Base-by-base conservation (phyloP, 371 early-diverging fungal species). In the Lichtheimia corymbifera region DNA sequence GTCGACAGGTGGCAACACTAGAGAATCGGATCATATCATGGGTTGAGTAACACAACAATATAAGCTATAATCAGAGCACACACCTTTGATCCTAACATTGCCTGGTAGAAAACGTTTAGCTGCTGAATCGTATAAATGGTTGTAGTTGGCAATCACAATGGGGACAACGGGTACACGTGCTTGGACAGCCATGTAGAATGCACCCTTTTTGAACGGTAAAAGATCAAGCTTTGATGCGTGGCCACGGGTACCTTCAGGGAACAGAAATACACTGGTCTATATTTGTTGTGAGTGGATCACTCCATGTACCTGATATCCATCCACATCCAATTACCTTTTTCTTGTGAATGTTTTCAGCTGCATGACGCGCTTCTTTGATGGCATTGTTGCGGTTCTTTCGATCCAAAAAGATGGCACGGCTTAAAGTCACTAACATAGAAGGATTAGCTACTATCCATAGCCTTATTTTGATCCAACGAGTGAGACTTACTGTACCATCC, bases 201-300 rank as follows among this genome's bases (percentile, higher is more conserved):
- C 91, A 13, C 93, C 94, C 73, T 93, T 93, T 72, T 97, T 97
- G 80, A 97, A 97, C 0, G 94, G 94, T 51, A 97, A 74, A 61
- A 97, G 65, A 53, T 79, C 76, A 24, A 92, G 80, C 55, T 85
- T 86, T 28, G 81, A 72, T 40, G 86, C 84, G 64, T 85, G 89
- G 4, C 91, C 90, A 41, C 97, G 90, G 9, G 97, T 97, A 50
- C 97, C 98, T 76, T 97, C 98, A 40, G 97, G 95, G 78, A 90
- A 96, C 53, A 97, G 82, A 83, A 88, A 93, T 42, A 97, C 90
- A 47, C 89, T 87, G 44, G 83, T 79, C 84, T 92, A 41, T 22
- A 20, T 35, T 35, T 35, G 35, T 6, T 35, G 67, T 47, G 24
- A 14, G 12, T n/a, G 12, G 5, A 0, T 49, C 22, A 11, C 5